Evolutionary conservation across 805 yeast genomes (phyloP), one percentile per base, ranked within the genome.

Genomic region (Jamesozyma hellenica): DNA sequence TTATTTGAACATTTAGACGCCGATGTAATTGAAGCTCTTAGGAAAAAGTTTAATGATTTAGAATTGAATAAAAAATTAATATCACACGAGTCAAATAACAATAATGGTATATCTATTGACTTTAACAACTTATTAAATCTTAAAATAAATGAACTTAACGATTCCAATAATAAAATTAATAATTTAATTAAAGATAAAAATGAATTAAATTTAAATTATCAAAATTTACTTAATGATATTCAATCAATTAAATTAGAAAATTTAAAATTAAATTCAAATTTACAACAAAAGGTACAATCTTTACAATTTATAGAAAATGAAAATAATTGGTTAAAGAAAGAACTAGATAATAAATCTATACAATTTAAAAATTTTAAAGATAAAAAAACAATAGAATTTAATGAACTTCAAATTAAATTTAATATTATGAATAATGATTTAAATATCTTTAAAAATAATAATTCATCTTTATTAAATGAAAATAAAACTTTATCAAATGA

Each of bases 391-490:
- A 29, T 62, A 23, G 79, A 80, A 48, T 63, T 81, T 36, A 90
- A 83, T 60, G 79, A 75, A 39, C 74, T 83, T 42, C 67, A 86
- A 44, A 79, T 76, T 43, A 70, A 79, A 34, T 61, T 77, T 36
- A 73, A 78, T 53, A 73, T 14, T 14, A 11, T 62, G 12, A 41
- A 35, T 34, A 34, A 27, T 34, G 42, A 43, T 15, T 33, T 34
- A 17, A 15, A 29, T 2, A 7, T 5, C 4, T 15, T 28, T 9
- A 37, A 43, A 9, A 35, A 52, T 11, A 52, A 51, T 19, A 50
- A 49, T 32, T 64, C 64, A 5, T 51, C 54, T 14, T 44, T 72
- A 17, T 39, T 56, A 2, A 53, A 58, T 2, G 62, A 68, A 30
- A 53, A 67, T 30, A 56, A 61, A 3, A 64, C 65, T 3, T 48